A percentile compares a stretch with the other conserved stretches of the same genome.
These are phyloP conservation scores for Stemphylium beticola DNA, from an alignment of 2,329 filamentous ascomycete genomes.

Conservation along the genomic window DNA sequence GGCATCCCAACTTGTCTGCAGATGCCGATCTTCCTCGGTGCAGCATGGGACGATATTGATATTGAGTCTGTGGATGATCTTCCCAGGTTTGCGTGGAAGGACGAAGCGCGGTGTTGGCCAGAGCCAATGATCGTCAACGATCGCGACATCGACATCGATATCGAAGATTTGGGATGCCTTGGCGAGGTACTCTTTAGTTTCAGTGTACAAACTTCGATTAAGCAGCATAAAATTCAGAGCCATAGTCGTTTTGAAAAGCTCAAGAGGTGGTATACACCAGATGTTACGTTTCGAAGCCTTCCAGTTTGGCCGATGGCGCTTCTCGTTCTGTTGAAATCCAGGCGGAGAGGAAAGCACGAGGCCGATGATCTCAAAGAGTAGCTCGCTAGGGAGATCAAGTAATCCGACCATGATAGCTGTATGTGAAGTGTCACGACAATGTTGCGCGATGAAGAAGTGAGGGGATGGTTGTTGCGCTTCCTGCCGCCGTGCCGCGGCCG, in stretches of 20 bases:
- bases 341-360: background rate
- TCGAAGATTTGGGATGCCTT: slow-evolving; percentile 7
- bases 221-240: slow-evolving; percentile 9
- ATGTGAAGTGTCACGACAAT: background rate
- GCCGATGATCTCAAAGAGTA: slow-evolving; percentile 15
- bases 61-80: slow-evolving; percentile 7
- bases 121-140: slow-evolving; percentile 23
- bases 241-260: background rate
- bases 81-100: background rate
- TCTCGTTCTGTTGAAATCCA: background rate
- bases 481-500: background rate
- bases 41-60: slow-evolving; percentile 18
- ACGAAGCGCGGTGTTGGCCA: slow-evolving; percentile 21
- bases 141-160: slow-evolving; percentile 12
- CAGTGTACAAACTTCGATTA: slow-evolving; percentile 6
- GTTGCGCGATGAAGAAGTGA: background rate
- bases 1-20: background rate
- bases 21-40: slow-evolving; percentile 8
- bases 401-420: slow-evolving; percentile 11
- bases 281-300: background rate
- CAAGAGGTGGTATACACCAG: background rate
- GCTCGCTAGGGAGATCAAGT: slow-evolving; percentile 17
- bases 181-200: slow-evolving; percentile 8
- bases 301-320: background rate
- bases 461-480: background rate